phyloP scores from a whole-genome alignment of 345 rosid species.

The Dovyalis caffra region DNA sequence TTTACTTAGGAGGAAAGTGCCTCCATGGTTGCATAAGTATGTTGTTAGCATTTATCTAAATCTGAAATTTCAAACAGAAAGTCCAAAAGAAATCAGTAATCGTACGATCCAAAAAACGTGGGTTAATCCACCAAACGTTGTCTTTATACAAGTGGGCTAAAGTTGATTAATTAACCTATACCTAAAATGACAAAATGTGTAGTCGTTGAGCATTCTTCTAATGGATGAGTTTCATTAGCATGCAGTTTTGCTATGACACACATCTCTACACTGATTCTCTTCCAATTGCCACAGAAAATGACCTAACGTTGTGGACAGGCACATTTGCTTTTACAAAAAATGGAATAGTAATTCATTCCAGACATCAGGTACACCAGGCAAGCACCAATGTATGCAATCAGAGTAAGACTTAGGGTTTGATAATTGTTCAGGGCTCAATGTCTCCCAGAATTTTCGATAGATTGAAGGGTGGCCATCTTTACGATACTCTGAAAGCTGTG shows the following conservation, averaged over 20 bases:
- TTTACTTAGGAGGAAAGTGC: no score
- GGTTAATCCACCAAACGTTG: neutral
- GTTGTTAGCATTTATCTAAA: neutral
- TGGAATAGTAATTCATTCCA: slow-evolving; percentile 93
- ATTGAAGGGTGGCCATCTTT: slow-evolving; percentile 95
- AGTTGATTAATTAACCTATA: neutral
- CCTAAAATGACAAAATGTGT: neutral
- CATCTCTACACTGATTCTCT: neutral
- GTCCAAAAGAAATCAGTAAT: neutral
- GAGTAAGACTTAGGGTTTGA: slow-evolving; percentile 70
- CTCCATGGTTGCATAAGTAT: no score
- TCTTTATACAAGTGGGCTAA: no score
- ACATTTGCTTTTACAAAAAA: slow-evolving; percentile 39
- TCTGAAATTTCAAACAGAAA: neutral
- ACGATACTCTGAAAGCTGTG: slow-evolving; percentile 92
- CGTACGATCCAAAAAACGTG: neutral
- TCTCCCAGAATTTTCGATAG: slow-evolving; percentile 94
- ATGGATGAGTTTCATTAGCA: no score
- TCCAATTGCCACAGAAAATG: slow-evolving; percentile 15
- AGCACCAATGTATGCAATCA: slow-evolving; percentile 95
- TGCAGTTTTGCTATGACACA: no score
- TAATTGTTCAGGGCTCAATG: slow-evolving; percentile 53
- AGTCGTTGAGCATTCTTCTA: neutral
- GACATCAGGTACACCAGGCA: slow-evolving; percentile 91
- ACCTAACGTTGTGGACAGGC: neutral